phyloP scores from a whole-genome alignment of 495 filamentous ascomycete genomes.

The Penicillium alfredii region DNA sequence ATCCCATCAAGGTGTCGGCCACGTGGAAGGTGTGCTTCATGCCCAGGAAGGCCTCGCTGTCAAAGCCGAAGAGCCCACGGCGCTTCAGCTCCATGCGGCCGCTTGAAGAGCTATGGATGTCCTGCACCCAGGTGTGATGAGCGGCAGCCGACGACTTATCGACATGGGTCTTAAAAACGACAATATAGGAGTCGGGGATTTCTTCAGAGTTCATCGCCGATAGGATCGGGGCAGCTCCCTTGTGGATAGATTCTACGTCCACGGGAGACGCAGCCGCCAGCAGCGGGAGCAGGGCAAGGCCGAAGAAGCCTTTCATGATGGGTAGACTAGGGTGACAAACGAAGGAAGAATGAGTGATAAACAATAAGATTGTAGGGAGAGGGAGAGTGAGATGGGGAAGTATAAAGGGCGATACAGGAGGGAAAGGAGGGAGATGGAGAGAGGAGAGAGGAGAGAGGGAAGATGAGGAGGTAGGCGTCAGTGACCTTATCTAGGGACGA shows the following conservation, averaged over 20 bases:
- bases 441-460: constrained; percentile 28
- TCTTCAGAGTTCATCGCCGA: constrained; percentile 68
- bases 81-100: constrained; percentile 80
- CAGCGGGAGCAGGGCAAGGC: constrained; percentile 58
- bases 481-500: constrained; percentile 31
- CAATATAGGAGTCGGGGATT: constrained; percentile 89
- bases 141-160: constrained; percentile 54
- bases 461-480: constrained; percentile 42
- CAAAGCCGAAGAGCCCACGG: constrained; percentile 71
- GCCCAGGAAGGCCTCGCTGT: constrained; percentile 68
- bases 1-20: constrained; percentile 74
- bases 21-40: constrained; percentile 96
- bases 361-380: constrained; percentile 18
- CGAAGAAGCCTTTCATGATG: constrained; percentile 70
- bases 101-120: constrained; percentile 48
- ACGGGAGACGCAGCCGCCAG: constrained; percentile 70
- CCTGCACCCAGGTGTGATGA: constrained; percentile 91
- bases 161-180: constrained; percentile 98
- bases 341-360: constrained; percentile 17
- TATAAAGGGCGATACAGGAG: constrained; percentile 14
- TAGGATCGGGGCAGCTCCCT: constrained; percentile 80
- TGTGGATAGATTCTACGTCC: constrained; percentile 73
- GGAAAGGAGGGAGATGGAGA: constrained; percentile 22
- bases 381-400: constrained; percentile 15
- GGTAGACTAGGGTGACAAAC: constrained; percentile 32